These are phyloP conservation scores for Didymella pomorum DNA, from an alignment of 2,329 filamentous ascomycete species.

Conservation along the genomic window DNA sequence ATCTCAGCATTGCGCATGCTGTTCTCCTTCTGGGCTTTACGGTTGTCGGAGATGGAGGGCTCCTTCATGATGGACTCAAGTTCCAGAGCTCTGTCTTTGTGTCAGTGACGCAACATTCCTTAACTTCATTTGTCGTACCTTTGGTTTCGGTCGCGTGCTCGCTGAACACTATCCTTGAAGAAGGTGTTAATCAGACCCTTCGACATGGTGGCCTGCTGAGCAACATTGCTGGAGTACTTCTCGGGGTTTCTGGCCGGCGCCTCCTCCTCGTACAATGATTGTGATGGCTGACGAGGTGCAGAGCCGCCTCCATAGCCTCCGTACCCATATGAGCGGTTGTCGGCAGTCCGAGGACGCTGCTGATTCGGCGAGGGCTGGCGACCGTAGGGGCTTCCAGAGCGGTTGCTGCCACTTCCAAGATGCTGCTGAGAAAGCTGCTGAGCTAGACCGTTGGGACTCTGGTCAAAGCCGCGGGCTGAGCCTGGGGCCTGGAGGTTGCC, in stretches of 20 bases:
- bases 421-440: constrained; percentile 98
- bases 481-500: constrained; percentile 59
- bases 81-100: constrained; percentile 77
- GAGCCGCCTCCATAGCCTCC: constrained; percentile 73
- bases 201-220: constrained; percentile 73
- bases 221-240: constrained; percentile 85
- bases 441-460: constrained; percentile 88
- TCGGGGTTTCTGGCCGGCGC: constrained; percentile 83
- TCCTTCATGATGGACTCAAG: constrained; percentile 86
- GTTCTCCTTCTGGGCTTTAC: constrained; percentile 85
- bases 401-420: constrained; percentile 71
- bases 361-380: constrained; percentile 73
- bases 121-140: constrained; percentile 65
- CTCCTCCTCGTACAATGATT: constrained; percentile 65
- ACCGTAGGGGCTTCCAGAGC: constrained; percentile 72
- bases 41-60: constrained; percentile 73
- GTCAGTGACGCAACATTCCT: constrained; percentile 26
- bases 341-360: constrained; percentile 85
- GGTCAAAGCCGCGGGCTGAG: constrained; percentile 66
- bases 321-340: constrained; percentile 67
- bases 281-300: constrained; percentile 66
- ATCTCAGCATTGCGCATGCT: constrained; percentile 87
- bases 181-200: constrained; percentile 76
- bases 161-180: constrained; percentile 98
- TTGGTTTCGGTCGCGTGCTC: constrained; percentile 92